phyloP scores from a whole-genome alignment of 2,329 filamentous ascomycete genomes.

The Neoarthrinium moseri region DNA sequence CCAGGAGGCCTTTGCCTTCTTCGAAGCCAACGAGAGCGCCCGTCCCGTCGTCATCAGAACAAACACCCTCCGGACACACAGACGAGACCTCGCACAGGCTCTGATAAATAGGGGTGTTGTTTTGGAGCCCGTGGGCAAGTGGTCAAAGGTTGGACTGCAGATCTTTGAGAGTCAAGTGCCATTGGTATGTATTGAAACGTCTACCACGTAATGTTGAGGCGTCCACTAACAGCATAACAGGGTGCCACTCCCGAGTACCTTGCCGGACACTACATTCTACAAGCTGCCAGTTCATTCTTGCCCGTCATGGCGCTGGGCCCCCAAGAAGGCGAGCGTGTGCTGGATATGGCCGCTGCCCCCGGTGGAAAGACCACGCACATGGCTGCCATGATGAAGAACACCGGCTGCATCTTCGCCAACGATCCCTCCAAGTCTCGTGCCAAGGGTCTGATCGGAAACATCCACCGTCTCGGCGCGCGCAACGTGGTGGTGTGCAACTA shows the following conservation, averaged over 20 bases:
- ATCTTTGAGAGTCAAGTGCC: constrained; percentile 82
- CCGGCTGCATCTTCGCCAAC: constrained; percentile 92
- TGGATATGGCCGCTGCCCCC: constrained; percentile 93
- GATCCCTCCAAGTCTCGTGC: constrained; percentile 91
- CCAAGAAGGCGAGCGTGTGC: constrained; percentile 85
- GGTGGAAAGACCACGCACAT: constrained; percentile 96
- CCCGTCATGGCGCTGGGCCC: constrained; percentile 97
- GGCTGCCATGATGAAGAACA: constrained; percentile 97
- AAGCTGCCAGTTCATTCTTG: constrained; percentile 94
- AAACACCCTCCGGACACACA: constrained; percentile 81
- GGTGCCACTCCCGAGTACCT: constrained; percentile 97
- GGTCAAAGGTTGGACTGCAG: constrained; percentile 96
- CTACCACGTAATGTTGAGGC: no score
- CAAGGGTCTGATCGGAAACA: constrained; percentile 97
- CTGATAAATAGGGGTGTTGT: constrained; percentile 96
- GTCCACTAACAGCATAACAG: not conserved
- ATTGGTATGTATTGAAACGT: not conserved
- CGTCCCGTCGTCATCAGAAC: constrained; percentile 94
- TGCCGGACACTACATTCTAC: constrained; percentile 95
- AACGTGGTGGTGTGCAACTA: constrained; percentile 97
- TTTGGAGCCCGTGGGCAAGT: constrained; percentile 94
- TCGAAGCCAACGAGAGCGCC: constrained; percentile 96
- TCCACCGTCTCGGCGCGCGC: constrained; percentile 88
- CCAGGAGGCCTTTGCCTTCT: constrained; percentile 94
- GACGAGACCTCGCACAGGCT: constrained; percentile 81